Evolutionary conservation across 2,329 filamentous ascomycete genomes (phyloP), one percentile per base, ranked within the genome.

Genomic region (Seiridium cupressi): DNA sequence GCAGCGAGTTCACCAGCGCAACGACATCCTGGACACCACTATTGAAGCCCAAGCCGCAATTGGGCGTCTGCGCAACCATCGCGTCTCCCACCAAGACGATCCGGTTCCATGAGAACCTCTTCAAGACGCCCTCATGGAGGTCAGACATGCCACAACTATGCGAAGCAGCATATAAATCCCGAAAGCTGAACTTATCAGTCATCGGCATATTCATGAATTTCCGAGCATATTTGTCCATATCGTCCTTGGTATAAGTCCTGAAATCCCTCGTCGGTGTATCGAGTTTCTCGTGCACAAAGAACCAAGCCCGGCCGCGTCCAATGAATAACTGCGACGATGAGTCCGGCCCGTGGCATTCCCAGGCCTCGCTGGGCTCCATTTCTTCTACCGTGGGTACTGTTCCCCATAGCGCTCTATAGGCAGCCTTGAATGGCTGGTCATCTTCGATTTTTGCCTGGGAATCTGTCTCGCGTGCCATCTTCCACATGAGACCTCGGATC

Each of bases 261-360:
- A 35, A 10, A 18, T 40, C 54, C 11, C 42, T n/a, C 36, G 54
- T 46, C 42, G 54, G 54, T 36, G 32, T 34, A 38, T 56, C 38
- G 36, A 56, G 54, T 26, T 44, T 35, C 54, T 56, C 54, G 36
- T 56, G 44, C 13, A 56, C 38, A 32, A 56, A 32, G 42, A 56
- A 56, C 54, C 54, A 56, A 8, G 18, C 42, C 7, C 54, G 54
- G n/a, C 36, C 54, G 5, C 54, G 36, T 3, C 54, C 54, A 34
- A 56, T 26, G 42, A 56, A 56, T 26, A 56, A n/a, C n/a, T 56
- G 54, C 40, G 54, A 44, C 26, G 54, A 56, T n/a, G 11, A 44
- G 0, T 40, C 54, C 32, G n/a, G 26, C 18, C 54, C 54, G 54
- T 46, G 54, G 6, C 38, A 44, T 13, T 46, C 54, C 54, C 54